phyloP scores from a whole-genome alignment of 352 stramenopile species.

The Phytophthora podocarpi region DNA sequence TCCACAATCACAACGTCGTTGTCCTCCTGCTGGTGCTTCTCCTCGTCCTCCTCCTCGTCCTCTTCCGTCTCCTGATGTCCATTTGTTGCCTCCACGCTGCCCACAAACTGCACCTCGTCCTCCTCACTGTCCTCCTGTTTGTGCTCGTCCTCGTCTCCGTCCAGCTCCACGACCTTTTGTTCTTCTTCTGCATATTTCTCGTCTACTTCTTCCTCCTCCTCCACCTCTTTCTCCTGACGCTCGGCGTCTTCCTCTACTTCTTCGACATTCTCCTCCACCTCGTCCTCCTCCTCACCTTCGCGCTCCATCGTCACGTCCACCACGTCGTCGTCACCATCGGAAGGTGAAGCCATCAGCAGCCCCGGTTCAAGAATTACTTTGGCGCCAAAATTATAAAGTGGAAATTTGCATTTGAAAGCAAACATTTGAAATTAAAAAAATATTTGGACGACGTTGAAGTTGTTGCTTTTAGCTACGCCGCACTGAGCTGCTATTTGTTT shows the following conservation, averaged over 20 bases:
- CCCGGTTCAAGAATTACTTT: conserved; percentile 13
- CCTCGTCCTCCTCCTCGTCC: conserved; percentile 4
- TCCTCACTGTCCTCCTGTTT: conserved; percentile 31
- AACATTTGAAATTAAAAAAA: too few relatives aligned
- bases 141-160: conserved; percentile 14
- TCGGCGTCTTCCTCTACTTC: background rate
- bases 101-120: conserved; percentile 29
- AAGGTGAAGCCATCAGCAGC: conserved; percentile 5
- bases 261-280: too few relatives aligned
- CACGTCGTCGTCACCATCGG: background rate
- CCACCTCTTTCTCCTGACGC: background rate
- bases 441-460: too few relatives aligned
- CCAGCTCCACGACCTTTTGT: conserved; percentile 10
- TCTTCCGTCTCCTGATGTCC: background rate
- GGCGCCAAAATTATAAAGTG: background rate
- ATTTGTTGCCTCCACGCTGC: conserved; percentile 14
- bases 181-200: too few relatives aligned
- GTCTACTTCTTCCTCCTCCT: background rate
- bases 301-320: conserved; percentile 16
- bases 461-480: too few relatives aligned
- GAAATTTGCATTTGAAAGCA: conserved; percentile 6
- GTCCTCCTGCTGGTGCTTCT: background rate
- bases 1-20: conserved; percentile 15
- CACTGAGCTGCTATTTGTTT: too few relatives aligned
- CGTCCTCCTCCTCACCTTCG: conserved; percentile 5